Percentiles rank a stretch among this genome's conserved stretches.
phyloP scores from a whole-genome alignment of 1,139 yeast genomes.

The Debaryomyces sp. region DNA sequence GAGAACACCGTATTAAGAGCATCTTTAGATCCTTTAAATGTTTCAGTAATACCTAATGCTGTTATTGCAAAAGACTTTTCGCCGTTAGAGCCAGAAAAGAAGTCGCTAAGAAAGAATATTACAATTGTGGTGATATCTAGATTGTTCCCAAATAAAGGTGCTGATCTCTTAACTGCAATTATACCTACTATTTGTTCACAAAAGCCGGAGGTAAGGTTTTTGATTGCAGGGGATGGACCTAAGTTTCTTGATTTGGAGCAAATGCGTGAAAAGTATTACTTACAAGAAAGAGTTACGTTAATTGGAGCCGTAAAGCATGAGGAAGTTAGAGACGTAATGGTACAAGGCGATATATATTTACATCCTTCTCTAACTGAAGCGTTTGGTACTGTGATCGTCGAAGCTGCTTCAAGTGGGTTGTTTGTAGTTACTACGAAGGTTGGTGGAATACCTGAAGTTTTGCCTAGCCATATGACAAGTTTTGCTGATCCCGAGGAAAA shows the following conservation, averaged over 20 bases:
- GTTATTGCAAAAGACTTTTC: conserved; percentile 80
- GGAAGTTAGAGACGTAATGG: conserved; percentile 90
- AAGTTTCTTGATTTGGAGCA: conserved; percentile 91
- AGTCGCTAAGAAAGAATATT: conserved; percentile 29
- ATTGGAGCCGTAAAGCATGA: conserved; percentile 92
- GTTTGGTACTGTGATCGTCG: conserved; percentile 95
- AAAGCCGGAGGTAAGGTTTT: conserved; percentile 68
- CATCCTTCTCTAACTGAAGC: conserved; percentile 97
- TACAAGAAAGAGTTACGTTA: conserved; percentile 85
- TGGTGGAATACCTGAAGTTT: conserved; percentile 97
- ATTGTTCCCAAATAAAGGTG: conserved; percentile 94
- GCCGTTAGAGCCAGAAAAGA: conserved; percentile 46
- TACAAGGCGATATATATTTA: conserved; percentile 88
- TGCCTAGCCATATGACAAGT: conserved; percentile 91
- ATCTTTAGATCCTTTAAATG: conserved; percentile 71
- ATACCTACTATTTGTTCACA: conserved; percentile 79
- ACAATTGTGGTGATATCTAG: conserved; percentile 92
- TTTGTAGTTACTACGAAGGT: conserved; percentile 94
- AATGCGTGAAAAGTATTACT: conserved; percentile 83
- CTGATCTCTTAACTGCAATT: conserved; percentile 81
- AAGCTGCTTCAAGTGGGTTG: conserved; percentile 96
- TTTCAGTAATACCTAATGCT: conserved; percentile 96
- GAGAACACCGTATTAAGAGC: conserved; percentile 94
- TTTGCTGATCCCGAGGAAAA: conserved; percentile 87
- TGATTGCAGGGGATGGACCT: conserved; percentile 98